A percentile compares a stretch with the other conserved stretches of the same genome.
These are phyloP conservation scores for Alectoria sarmentosa DNA, from an alignment of 495 filamentous ascomycete genomes.

Conservation along the genomic window DNA sequence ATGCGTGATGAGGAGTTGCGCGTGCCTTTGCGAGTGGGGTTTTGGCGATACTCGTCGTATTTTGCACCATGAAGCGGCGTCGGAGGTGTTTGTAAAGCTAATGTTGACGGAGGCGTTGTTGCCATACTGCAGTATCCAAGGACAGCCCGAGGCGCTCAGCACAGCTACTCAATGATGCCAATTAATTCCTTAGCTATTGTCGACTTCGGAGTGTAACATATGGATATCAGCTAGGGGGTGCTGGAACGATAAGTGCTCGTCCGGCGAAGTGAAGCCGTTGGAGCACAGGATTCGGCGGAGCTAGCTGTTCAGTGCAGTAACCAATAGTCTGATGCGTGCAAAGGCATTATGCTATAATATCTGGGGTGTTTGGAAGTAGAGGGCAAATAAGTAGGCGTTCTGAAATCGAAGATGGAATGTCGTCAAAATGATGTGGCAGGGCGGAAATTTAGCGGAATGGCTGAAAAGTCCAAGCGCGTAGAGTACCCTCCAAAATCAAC, in stretches of 20 bases:
- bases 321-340: not conserved
- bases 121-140: slow-evolving; percentile 39
- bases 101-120: slow-evolving; percentile 59
- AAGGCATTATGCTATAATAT: slow-evolving; percentile 4
- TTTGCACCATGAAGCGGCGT: slow-evolving; percentile 65
- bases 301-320: slow-evolving; percentile 3
- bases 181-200: not conserved
- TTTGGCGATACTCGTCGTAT: slow-evolving; percentile 64
- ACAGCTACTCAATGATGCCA: not conserved
- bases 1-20: slow-evolving; percentile 40
- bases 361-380: not conserved
- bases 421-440: slow-evolving; percentile 17
- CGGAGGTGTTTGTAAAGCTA: slow-evolving; percentile 56
- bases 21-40: slow-evolving; percentile 44
- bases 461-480: slow-evolving; percentile 12
- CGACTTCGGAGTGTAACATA: not conserved
- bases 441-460: slow-evolving; percentile 13
- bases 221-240: slow-evolving; percentile 1
- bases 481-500: slow-evolving; percentile 7
- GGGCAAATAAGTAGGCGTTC: not conserved
- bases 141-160: slow-evolving; percentile 2
- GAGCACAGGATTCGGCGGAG: not conserved
- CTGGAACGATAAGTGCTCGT: not conserved
- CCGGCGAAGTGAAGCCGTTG: slow-evolving; percentile 4
- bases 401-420: slow-evolving; percentile 4